Evolutionary conservation across 2,329 filamentous ascomycete genomes (phyloP), one percentile per base, ranked within the genome.

Genomic region (Echinosphaeria canescens): DNA sequence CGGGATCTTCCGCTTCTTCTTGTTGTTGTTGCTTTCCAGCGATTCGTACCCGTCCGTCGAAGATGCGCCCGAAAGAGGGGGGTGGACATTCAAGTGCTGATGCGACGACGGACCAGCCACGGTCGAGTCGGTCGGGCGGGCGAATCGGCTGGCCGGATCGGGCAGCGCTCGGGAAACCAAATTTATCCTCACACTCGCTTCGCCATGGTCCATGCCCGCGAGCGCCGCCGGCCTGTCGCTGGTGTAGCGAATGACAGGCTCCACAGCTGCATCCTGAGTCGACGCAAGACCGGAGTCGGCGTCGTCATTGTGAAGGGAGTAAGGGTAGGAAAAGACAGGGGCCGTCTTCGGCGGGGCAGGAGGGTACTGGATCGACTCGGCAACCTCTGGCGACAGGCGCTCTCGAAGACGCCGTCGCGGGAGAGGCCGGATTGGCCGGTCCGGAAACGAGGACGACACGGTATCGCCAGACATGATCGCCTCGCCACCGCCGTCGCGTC

Each of bases 1-100:
- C 1, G 88, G 88, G 20, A 98, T 95, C 52, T 98, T 98, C 37
- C 88, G 68, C 50, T 98, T 95, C 57, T 95, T 98, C 52, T 98
- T 98, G 46, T 98, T 98, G 48, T 92, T 95, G 19, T 81, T 91
- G 41, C 95, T 95, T 49, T 98, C 88, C 40, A 93, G 91, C 5
- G 81, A 88, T 47, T 98, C 88, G 46, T 95, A 95, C 10, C 84
- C 82, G 45, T 95, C 85, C 9, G 67, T 55, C 3, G 74, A 75
- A 4, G 73, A 75, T 5, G 66, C 61, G 14, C 73, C 70, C 10
- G 79, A 81, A 23, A 62, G 62, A 26, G 73, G 62, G 13, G 68
- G 64, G 23, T 67, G 58, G 12, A n/a, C n/a, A n/a, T n/a, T n/a
- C n/a, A n/a, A n/a, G n/a, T n/a, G n/a, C n/a, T n/a, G n/a, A n/a